Conservation (phyloP, 192 early-diverging fungal species). For the Oehlia diaphana region DNA sequence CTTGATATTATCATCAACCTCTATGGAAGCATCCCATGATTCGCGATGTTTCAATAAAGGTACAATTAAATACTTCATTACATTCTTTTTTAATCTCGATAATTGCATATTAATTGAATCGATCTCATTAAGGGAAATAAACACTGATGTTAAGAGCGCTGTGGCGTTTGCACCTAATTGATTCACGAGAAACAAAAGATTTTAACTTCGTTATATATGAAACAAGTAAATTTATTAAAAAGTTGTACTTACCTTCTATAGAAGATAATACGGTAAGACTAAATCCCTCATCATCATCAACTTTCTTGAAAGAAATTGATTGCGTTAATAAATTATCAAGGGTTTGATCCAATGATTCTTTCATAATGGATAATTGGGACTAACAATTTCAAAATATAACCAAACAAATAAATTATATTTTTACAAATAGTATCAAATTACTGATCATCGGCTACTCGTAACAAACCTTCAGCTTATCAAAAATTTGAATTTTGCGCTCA, state of each 20-base stretch:
- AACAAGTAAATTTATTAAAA: not conserved
- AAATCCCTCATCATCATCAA: not conserved
- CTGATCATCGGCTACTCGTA: not conserved
- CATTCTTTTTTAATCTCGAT: slow-evolving; percentile 29
- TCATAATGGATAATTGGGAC: slow-evolving; percentile 22
- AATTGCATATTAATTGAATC: slow-evolving; percentile 22
- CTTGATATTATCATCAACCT: slow-evolving; percentile 13
- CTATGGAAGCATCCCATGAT: slow-evolving; percentile 1
- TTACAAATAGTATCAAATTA: too few relatives aligned
- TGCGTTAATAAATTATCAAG: slow-evolving; percentile 23
- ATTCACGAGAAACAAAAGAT: not conserved
- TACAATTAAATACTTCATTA: slow-evolving; percentile 26
- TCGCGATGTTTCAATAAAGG: slow-evolving; percentile 23
- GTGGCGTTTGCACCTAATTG: not conserved
- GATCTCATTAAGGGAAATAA: slow-evolving; percentile 19
- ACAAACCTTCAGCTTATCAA: slow-evolving; percentile 31
- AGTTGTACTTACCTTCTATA: not conserved
- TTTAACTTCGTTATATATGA: not conserved
- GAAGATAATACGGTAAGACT: slow-evolving; percentile 14
- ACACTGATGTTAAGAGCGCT: slow-evolving; percentile 20
- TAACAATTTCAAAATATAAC: not conserved
- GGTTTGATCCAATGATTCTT: slow-evolving; percentile 23
- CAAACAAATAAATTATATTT: too few relatives aligned
- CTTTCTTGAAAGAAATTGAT: slow-evolving; percentile 25
- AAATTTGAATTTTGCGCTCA: slow-evolving; percentile 23